Conservation (phyloP, 2,329 filamentous ascomycete genomes). For the Scedosporium minutisporum region DNA sequence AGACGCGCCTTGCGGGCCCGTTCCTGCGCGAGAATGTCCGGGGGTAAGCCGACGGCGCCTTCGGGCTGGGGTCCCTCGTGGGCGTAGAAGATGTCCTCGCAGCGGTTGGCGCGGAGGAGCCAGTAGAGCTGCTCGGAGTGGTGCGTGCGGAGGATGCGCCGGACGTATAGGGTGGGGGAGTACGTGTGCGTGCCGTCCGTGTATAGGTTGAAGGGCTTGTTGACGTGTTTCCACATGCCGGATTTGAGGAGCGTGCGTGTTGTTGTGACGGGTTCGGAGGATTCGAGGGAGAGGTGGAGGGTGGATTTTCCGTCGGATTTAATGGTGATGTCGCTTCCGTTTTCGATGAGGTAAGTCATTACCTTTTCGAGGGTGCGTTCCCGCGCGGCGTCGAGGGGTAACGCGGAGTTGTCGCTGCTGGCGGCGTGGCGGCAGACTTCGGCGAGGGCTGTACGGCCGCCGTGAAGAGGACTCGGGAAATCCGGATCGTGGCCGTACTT, state of each 20-base stretch:
- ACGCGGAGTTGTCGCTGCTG: conserved; percentile 18
- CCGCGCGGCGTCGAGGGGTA: conserved; percentile 32
- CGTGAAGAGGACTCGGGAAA: conserved; percentile 53
- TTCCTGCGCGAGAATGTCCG: conserved; percentile 39
- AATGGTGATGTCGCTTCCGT: conserved; percentile 46
- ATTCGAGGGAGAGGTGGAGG: conserved; percentile 51
- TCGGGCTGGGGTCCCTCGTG: conserved; percentile 43
- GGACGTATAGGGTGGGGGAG: conserved; percentile 55
- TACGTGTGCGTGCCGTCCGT: conserved; percentile 45
- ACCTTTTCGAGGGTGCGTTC: conserved; percentile 48
- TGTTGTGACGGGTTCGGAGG: conserved; percentile 42
- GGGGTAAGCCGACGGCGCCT: conserved; percentile 41
- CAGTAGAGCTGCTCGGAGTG: conserved; percentile 31
- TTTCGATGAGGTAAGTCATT: conserved; percentile 45
- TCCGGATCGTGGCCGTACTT: conserved; percentile 53
- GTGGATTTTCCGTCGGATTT: conserved; percentile 48
- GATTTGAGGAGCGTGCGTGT: conserved; percentile 51
- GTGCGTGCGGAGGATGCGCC: conserved; percentile 33
- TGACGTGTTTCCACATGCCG: conserved; percentile 55
- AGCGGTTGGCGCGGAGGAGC: conserved; percentile 42
- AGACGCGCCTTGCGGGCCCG: conserved; percentile 37
- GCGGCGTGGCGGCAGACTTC: conserved; percentile 52
- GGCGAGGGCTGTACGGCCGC: conserved; percentile 52
- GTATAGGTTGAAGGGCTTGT: conserved; percentile 48
- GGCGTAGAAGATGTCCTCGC: conserved; percentile 44